Evolutionary conservation across 2,329 filamentous ascomycete species (phyloP).

Genomic region (Pseudogymnoascus sp.): DNA sequence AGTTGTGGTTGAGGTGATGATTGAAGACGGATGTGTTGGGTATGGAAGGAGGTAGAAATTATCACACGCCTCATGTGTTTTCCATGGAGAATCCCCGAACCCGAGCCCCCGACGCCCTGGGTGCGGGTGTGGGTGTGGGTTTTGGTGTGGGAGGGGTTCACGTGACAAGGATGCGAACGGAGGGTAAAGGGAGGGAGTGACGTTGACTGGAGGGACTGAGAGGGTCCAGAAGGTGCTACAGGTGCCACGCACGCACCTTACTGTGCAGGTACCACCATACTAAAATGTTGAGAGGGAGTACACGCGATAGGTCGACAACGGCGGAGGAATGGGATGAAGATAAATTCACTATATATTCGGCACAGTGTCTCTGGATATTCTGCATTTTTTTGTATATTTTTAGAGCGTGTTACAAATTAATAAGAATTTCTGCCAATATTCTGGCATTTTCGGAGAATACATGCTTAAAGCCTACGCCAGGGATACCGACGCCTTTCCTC

Average conservation of each 20-base stretch:
- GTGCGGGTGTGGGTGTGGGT: not conserved
- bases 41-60: not conserved
- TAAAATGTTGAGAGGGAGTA: not conserved
- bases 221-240: not conserved
- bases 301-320: too few species aligned
- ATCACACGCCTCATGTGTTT: not conserved
- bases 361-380: not conserved
- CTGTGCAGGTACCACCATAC: not conserved
- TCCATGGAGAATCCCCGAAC: not conserved
- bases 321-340: not conserved
- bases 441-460: not conserved
- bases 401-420: not conserved
- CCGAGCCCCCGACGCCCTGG: not conserved
- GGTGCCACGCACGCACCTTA: not conserved
- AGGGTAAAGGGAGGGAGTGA: not conserved
- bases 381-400: not conserved
- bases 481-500: not conserved
- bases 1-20: not conserved
- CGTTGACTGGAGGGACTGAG: not conserved
- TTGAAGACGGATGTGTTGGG: not conserved
- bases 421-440: not conserved
- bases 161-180: slow-evolving; percentile 1
- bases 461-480: not conserved
- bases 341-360: not conserved
- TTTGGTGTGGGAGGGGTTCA: not conserved